Base-by-base conservation (phyloP, 768 basidiomycete genomes). In the Boletus subparvulus region DNA sequence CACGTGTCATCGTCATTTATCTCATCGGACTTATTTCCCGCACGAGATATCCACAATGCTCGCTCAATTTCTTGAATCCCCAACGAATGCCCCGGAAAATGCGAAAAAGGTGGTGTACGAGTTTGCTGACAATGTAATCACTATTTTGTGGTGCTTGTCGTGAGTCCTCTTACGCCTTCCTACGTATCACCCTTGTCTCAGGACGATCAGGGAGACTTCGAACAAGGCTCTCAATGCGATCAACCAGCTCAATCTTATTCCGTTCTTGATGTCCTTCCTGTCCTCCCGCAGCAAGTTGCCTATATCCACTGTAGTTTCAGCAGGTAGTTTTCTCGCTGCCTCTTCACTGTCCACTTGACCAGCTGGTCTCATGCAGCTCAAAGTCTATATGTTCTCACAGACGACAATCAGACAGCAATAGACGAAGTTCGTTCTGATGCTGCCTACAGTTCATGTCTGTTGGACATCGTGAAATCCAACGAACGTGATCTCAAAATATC, bases 111-210 rank as follows among this genome's bases (percentile, higher is more conserved):
- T 93, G 26, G 85, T 94, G 3, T 92, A 90, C 64, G 86, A 91
- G 63, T 86, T 96, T 62, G 85, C 94, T 3, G 95, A 97, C 61
- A 97, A 94, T 70, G 85, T 95, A 39, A 90, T 97, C 62, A 95
- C 94, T 6, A 84, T 89, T 16, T 71, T 98, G 26, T 97, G 95
- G 95, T 95, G 94, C 74, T 79, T 98, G 61, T 92, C 92, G 88
- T 96, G 78, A 83, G 92, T 85, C 17, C 4, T n/a, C 47, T 52
- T 39, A 7, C 3, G n/a, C 44, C 11, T 6, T 1, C 45, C 43
- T 47, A 45, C 37, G 49, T 49, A 13, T 48, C 2, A n/a, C 47
- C 47, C 14, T 49, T 19, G 50, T 58, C 67, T 73, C 48, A 73
- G 57, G 43, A 53, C 58, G 61, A 68, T 60, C 66, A 85, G 93